Percentiles rank a stretch among this genome's conserved stretches.
These are phyloP conservation scores for Eremochloa ophiuroides DNA, from an alignment of 176 grass and related monocot species.

Conservation along the genomic window DNA sequence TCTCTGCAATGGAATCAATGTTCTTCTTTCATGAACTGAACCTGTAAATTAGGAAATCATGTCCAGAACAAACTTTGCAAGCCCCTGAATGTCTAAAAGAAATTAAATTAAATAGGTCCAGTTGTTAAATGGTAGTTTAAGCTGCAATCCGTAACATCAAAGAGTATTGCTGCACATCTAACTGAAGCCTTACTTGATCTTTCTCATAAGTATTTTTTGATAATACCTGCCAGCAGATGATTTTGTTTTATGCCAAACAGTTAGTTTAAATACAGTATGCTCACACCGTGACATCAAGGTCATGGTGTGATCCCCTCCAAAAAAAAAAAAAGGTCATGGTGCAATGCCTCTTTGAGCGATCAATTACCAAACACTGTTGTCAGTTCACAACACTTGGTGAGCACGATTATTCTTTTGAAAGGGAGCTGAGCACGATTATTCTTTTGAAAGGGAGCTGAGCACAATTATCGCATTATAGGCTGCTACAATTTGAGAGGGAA, in stretches of 20 bases:
- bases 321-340: neutral
- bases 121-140: neutral
- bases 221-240: neutral
- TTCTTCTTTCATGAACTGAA: neutral
- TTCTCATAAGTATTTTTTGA: neutral
- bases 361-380: neutral
- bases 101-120: constrained; percentile 4
- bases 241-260: constrained; percentile 2
- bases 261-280: constrained; percentile 17
- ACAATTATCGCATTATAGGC: neutral
- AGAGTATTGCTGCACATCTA: neutral
- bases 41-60: neutral
- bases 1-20: neutral
- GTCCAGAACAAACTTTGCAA: neutral
- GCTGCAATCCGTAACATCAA: neutral
- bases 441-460: no score
- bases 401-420: neutral
- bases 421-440: no score
- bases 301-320: no score
- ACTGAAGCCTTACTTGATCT: neutral
- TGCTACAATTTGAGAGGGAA: neutral
- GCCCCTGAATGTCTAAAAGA: neutral
- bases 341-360: constrained; percentile 6
- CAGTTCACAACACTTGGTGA: constrained; percentile 2
- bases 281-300: neutral